Conservation (phyloP, 305 asterid genomes). For the Striga hermonthica region DNA sequence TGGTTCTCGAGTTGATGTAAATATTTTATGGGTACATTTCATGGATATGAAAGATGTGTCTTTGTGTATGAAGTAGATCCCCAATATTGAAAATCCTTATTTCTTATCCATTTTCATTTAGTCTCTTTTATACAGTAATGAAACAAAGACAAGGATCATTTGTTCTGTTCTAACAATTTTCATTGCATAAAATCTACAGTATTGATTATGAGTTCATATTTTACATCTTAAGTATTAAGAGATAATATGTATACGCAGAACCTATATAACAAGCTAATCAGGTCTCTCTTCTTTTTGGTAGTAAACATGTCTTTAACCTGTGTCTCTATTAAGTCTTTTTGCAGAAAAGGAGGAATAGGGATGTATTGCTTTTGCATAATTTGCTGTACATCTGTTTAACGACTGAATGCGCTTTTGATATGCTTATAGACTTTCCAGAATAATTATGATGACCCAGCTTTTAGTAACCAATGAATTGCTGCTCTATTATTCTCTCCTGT, state of each 20-base stretch:
- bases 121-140: not conserved
- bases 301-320: not conserved
- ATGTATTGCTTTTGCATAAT: constrained; percentile 2
- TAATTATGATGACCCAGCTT: constrained; percentile 15
- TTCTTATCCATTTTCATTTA: constrained; percentile 10
- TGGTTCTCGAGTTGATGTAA: constrained; percentile 1
- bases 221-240: not conserved
- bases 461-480: not conserved
- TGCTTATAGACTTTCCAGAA: constrained; percentile 12
- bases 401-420: constrained; percentile 9
- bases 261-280: not conserved
- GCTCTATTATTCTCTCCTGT: not conserved
- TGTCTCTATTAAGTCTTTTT: no score
- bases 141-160: constrained; percentile 1
- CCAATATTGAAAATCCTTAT: constrained; percentile 1
- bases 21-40: not conserved
- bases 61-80: not conserved
- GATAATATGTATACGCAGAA: not conserved
- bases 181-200: constrained; percentile 1
- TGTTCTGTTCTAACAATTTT: not conserved
- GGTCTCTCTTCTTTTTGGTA: not conserved
- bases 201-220: not conserved
- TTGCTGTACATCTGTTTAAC: constrained; percentile 6
- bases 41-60: not conserved
- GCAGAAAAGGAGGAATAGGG: no score